Percentiles rank a stretch among this genome's conserved stretches.
phyloP scores from a whole-genome alignment of 768 basidiomycete genomes.

The Baorangia bicolor region DNA sequence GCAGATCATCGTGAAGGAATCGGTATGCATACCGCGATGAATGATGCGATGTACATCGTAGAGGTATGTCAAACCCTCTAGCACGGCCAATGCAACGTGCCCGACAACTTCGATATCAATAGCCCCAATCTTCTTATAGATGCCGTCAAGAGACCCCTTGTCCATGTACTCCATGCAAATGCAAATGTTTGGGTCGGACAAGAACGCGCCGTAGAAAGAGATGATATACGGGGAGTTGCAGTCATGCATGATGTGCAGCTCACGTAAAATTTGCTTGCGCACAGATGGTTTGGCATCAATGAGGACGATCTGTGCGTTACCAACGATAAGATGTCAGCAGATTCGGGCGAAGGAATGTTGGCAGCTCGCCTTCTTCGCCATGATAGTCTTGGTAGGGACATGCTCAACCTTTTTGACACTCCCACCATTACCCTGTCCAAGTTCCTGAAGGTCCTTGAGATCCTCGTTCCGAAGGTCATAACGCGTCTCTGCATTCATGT shows the following conservation, averaged over 20 bases:
- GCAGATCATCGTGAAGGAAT: neutral
- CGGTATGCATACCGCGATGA: constrained; percentile 78
- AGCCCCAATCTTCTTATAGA: constrained; percentile 94
- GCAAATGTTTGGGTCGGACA: constrained; percentile 97
- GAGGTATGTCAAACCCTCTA: constrained; percentile 93
- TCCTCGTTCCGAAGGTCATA: constrained; percentile 87
- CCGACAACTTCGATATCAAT: constrained; percentile 93
- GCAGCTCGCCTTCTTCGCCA: constrained; percentile 92
- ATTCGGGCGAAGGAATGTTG: neutral
- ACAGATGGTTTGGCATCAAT: constrained; percentile 97
- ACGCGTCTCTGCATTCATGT: constrained; percentile 83
- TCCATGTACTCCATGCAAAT: constrained; percentile 99
- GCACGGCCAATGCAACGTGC: constrained; percentile 90
- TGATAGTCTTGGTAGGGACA: constrained; percentile 82
- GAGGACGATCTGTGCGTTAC: constrained; percentile 70
- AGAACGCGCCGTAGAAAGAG: constrained; percentile 95
- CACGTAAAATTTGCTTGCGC: constrained; percentile 95
- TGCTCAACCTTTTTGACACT: constrained; percentile 97
- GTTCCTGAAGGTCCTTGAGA: constrained; percentile 83
- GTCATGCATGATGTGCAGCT: constrained; percentile 99
- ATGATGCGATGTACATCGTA: constrained; percentile 98
- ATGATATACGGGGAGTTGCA: constrained; percentile 93
- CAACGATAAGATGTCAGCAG: neutral
- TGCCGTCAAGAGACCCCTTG: constrained; percentile 89
- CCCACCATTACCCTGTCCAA: constrained; percentile 96